Base-by-base conservation (phyloP, 208 protist species). In the Leptomonas seymouri region DNA sequence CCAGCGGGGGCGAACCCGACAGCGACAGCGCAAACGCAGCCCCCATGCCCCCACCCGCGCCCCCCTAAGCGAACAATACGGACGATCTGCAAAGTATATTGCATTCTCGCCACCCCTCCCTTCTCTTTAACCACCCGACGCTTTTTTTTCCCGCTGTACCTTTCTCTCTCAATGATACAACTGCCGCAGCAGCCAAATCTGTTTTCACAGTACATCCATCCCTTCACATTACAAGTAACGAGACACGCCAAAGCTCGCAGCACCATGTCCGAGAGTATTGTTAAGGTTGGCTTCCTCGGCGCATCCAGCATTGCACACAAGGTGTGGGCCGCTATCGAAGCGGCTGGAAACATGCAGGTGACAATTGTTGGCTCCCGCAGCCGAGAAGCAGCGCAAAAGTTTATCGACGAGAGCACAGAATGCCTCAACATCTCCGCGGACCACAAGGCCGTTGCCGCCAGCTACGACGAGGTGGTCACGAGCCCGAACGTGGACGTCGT, bases 221-320 rank as follows among this genome's bases (percentile, higher is more conserved):
- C 34, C 34, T 39, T 39, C 34, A 48, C 44, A 4, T 16, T 16
- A 28, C n/a, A 53, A 57, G 30, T 18, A 62, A 56, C 48, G 27
- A 41, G 67, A 74, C 59, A 61, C 42, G 67, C 34, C 8, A 62
- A 34, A 46, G 0, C 2, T 34, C 34, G n/a, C n/a, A n/a, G n/a
- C n/a, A n/a, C 11, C 25, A 79, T 74, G 74, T 51, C 75, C 16
- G 42, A 51, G 0, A 39, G n/a, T 12, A 31, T 49, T 27, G 67
- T 86, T 39, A 78, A 71, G 27, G 74, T 87, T 48, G 78, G 82
- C 20, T 74, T 87, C 28, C 64, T 87, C 23, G 82, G 74, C 25
- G 74, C 78, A 44, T 76, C 82, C 1, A 25, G 50, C 51, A 84
- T 84, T 27, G 78, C 78, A 2, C 65, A 71, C 50, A 84, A 87